Percentiles rank a stretch among this genome's conserved stretches.
phyloP scores from a whole-genome alignment of 2,329 filamentous ascomycete genomes.

The Knufia fluminis region DNA sequence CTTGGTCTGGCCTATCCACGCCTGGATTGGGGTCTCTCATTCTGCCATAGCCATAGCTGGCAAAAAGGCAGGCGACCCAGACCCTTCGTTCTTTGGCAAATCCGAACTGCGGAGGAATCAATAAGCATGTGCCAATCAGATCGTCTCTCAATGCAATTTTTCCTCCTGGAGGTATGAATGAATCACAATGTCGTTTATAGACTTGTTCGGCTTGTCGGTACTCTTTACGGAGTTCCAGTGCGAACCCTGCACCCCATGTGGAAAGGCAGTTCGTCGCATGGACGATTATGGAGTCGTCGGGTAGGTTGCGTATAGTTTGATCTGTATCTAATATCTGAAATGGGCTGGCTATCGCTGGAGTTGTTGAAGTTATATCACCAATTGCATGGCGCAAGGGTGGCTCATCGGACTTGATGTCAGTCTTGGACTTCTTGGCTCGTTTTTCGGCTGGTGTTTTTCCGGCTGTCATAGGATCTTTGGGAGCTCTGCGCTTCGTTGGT shows the following conservation, averaged over 20 bases:
- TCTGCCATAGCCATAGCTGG: conserved; percentile 41
- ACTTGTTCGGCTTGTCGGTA: conserved; percentile 40
- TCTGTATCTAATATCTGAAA: background rate
- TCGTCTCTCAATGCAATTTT: background rate
- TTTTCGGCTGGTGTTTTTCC: too few species aligned
- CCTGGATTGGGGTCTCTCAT: too few species aligned
- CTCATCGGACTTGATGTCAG: too few species aligned
- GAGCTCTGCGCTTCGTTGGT: background rate
- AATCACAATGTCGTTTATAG: conserved; percentile 41
- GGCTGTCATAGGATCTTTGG: background rate
- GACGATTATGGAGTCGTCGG: conserved; percentile 38
- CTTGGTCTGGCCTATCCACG: too few species aligned
- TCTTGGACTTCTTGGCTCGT: too few species aligned
- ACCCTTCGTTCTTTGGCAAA: background rate
- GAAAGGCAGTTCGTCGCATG: conserved; percentile 52
- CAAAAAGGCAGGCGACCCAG: conserved; percentile 53
- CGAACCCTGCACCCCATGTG: conserved; percentile 51
- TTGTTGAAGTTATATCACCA: too few species aligned
- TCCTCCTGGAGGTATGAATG: background rate
- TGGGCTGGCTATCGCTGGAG: background rate
- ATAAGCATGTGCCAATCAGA: background rate
- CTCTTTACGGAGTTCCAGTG: conserved; percentile 38
- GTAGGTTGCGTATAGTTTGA: background rate
- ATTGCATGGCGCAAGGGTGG: too few species aligned
- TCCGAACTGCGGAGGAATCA: conserved; percentile 18